phyloP scores from a whole-genome alignment of 768 basidiomycete genomes.

The Lyophyllum atratum region DNA sequence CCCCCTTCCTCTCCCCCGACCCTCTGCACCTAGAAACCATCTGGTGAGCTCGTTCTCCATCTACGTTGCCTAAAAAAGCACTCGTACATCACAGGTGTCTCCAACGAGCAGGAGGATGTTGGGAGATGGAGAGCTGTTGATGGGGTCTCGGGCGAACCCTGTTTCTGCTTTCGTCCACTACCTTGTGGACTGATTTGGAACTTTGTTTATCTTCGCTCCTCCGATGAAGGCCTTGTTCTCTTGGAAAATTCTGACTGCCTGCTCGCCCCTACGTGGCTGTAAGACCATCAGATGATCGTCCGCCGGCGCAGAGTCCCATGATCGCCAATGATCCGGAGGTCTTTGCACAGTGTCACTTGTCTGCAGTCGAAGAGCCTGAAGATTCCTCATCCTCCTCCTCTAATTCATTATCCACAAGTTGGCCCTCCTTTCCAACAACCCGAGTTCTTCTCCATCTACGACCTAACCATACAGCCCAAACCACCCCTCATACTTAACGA shows the following conservation, averaged over 20 bases:
- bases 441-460: no score
- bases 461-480: no score
- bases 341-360: no score
- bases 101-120: background rate
- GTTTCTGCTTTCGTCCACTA: constrained; percentile 16
- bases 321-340: background rate
- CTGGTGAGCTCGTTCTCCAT: constrained; percentile 1
- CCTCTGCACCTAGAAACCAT: background rate
- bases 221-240: constrained; percentile 20
- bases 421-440: no score
- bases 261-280: background rate
- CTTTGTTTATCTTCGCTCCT: constrained; percentile 13
- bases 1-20: background rate
- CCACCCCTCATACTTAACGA: no score
- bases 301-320: background rate
- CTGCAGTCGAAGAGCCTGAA: no score
- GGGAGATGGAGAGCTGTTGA: background rate
- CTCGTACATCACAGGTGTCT: background rate
- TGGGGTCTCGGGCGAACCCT: background rate
- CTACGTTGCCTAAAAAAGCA: background rate
- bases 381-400: no score
- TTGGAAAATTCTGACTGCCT: background rate
- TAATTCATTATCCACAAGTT: no score
- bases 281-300: background rate
- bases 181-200: constrained; percentile 16